These are phyloP conservation scores for Epithemia pelagica DNA, from an alignment of 108 stramenopile genomes.

Conservation along the genomic window DNA sequence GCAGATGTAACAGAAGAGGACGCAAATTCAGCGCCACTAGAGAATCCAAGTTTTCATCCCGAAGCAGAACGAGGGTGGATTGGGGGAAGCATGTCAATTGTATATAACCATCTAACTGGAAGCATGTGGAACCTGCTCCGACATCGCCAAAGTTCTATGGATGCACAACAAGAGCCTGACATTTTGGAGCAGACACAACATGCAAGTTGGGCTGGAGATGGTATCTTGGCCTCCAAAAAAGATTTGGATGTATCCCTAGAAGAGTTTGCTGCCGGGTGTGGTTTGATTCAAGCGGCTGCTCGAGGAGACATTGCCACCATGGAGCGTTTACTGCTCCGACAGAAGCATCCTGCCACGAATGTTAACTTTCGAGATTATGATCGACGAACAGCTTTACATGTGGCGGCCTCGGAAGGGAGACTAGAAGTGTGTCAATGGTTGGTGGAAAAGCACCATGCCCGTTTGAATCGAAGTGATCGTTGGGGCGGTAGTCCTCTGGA, in stretches of 20 bases:
- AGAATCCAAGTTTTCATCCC: no score
- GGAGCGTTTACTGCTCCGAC: slow-evolving; percentile 26
- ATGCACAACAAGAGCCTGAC: no score
- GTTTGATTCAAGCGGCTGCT: slow-evolving; percentile 69
- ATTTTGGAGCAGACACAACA: no score
- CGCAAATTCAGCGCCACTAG: no score
- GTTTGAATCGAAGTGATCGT: slow-evolving; percentile 70
- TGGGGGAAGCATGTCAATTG: no score
- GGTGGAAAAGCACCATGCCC: slow-evolving; percentile 41
- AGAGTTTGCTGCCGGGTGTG: slow-evolving; percentile 77
- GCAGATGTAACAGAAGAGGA: no score
- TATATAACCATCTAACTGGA: no score
- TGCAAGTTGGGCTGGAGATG: slow-evolving; percentile 29
- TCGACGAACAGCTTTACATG: slow-evolving; percentile 80
- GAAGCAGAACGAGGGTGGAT: no score
- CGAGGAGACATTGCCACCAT: slow-evolving; percentile 41
- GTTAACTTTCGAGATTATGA: slow-evolving; percentile 87
- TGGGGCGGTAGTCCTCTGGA: slow-evolving; percentile 80
- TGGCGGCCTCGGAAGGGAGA: slow-evolving; percentile 79
- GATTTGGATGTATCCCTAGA: slow-evolving; percentile 51
- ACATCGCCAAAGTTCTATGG: no score
- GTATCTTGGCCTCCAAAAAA: slow-evolving; percentile 44
- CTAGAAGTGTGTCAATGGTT: slow-evolving; percentile 48
- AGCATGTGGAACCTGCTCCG: no score
- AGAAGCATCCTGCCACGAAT: no score